Conservation (phyloP, 2,329 filamentous ascomycete species). For the Diaporthe velutina region DNA sequence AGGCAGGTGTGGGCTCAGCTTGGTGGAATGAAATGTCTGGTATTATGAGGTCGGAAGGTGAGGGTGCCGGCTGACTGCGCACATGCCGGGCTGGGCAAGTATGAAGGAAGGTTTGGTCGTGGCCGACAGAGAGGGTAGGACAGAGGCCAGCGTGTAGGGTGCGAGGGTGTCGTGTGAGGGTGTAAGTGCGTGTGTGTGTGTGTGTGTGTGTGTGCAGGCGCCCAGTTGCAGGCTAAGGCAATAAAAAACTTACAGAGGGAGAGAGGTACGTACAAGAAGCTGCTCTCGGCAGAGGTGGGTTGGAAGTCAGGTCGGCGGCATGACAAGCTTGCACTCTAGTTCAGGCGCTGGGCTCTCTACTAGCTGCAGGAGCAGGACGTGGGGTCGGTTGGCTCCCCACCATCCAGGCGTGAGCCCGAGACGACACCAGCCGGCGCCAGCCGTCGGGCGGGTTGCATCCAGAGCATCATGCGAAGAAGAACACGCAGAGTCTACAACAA, state of each 20-base stretch:
- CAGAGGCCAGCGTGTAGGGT: conserved; percentile 6
- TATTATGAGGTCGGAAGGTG: conserved; percentile 18
- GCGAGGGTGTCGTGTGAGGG: neutral
- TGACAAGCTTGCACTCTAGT: neutral
- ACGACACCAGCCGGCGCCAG: conserved; percentile 17
- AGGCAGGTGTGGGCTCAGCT: neutral
- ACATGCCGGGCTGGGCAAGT: conserved; percentile 6
- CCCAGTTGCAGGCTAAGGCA: conserved; percentile 1
- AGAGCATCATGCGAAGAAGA: neutral
- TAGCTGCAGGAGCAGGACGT: neutral
- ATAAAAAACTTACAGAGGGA: conserved; percentile 9
- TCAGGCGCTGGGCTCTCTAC: neutral
- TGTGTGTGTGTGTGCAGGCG: conserved; percentile 23
- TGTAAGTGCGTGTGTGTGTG: too few relatives aligned
- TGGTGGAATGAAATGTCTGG: neutral
- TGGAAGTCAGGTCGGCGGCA: conserved; percentile 1
- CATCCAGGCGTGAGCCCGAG: neutral
- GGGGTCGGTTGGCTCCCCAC: conserved; percentile 11
- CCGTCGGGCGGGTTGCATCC: neutral
- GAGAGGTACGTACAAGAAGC: conserved; percentile 13
- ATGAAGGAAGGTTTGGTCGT: neutral
- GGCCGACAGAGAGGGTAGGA: neutral
- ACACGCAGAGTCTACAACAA: neutral
- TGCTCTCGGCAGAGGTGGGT: conserved; percentile 23
- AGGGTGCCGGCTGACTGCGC: conserved; percentile 9